Evolutionary conservation across 345 rosid genomes (phyloP).

Genomic region (Euphorbia pulcherrima): DNA sequence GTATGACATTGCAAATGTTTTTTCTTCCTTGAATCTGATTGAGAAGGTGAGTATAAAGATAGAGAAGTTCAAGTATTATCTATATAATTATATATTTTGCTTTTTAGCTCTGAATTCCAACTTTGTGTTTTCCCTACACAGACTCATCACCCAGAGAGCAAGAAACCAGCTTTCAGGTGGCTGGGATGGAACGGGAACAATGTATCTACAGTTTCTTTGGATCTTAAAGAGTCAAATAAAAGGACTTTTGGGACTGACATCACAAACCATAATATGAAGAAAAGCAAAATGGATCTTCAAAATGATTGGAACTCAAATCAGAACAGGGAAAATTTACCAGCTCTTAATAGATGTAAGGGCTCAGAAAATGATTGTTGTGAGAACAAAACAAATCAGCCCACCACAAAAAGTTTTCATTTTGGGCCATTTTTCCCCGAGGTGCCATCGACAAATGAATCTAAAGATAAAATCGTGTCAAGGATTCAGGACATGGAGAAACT

Average conservation of each 20-base stretch:
- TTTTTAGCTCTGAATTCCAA: conserved; percentile 10
- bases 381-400: conserved; percentile 25
- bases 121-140: conserved; percentile 28
- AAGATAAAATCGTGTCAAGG: conserved; percentile 27
- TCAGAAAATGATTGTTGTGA: conserved; percentile 28
- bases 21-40: conserved; percentile 66
- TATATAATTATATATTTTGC: background rate
- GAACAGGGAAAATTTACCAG: conserved; percentile 30
- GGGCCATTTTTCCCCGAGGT: conserved; percentile 52
- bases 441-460: conserved; percentile 11
- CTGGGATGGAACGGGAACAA: conserved; percentile 47
- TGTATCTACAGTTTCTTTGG: conserved; percentile 21
- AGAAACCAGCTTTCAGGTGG: conserved; percentile 81
- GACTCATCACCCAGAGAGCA: conserved; percentile 65
- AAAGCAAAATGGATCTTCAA: conserved; percentile 33
- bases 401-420: conserved; percentile 41
- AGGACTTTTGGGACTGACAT: conserved; percentile 61
- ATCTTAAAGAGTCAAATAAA: conserved; percentile 42
- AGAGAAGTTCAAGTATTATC: background rate
- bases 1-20: conserved; percentile 81
- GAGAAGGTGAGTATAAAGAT: conserved; percentile 51
- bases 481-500: conserved; percentile 46
- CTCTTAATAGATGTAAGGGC: conserved; percentile 18
- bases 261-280: conserved; percentile 47
- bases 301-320: conserved; percentile 25